Conservation (phyloP, 2,329 filamentous ascomycete genomes). For the Colletotrichum musae region DNA sequence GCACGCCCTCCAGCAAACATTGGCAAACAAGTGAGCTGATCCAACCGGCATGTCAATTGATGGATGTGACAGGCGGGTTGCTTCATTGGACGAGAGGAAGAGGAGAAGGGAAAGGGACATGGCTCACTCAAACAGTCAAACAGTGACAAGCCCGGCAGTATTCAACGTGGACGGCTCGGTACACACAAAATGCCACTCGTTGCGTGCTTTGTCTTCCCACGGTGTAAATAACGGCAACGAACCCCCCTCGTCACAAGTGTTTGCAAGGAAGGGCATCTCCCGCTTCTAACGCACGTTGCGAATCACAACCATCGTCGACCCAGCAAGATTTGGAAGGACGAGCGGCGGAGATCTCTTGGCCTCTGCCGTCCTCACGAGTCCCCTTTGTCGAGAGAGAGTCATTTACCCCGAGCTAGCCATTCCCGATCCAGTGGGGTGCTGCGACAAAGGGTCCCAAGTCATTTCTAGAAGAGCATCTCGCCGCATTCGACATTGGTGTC, state of each 20-base stretch:
- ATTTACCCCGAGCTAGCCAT: conserved; percentile 32
- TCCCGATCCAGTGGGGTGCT: conserved; percentile 22
- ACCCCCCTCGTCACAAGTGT: not conserved
- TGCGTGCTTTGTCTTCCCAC: conserved; percentile 3
- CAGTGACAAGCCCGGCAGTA: conserved; percentile 7
- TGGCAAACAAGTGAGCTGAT: conserved; percentile 13
- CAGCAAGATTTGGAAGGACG: not conserved
- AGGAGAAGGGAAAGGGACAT: not conserved
- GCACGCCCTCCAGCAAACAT: not conserved
- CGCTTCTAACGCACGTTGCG: conserved; percentile 7
- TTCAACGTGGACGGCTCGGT: conserved; percentile 10
- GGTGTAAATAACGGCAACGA: conserved; percentile 1
- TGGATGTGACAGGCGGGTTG: conserved; percentile 8
- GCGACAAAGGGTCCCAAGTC: conserved; percentile 32
- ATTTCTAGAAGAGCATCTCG: conserved; percentile 34
- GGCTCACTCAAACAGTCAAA: conserved; percentile 25
- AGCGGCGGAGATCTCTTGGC: conserved; percentile 13
- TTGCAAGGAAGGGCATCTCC: not conserved
- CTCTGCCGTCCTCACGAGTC: conserved; percentile 10
- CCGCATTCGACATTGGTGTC: conserved; percentile 34
- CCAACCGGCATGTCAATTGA: not conserved
- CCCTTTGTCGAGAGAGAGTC: conserved; percentile 35
- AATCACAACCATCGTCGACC: not conserved
- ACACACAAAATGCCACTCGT: not conserved
- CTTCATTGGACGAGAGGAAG: conserved; percentile 15